Evolutionary conservation across 139 green algal species (phyloP), one percentile per base, ranked within the genome.

Genomic region (Chlorella sp.): DNA sequence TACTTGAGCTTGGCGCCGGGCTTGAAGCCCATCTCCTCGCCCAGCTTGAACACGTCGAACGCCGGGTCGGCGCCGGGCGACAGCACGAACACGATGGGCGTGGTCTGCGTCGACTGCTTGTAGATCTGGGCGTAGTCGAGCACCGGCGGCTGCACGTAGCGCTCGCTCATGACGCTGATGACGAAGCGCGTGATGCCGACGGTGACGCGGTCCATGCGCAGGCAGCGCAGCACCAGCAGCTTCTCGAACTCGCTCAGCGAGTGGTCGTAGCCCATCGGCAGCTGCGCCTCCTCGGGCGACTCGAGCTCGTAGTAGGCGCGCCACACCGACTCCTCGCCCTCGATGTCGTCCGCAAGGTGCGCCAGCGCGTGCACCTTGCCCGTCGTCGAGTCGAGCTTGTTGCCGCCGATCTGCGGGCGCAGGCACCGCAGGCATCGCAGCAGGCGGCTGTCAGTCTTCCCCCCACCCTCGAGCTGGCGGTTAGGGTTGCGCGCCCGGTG

Each of bases 11-110:
- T 94, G 74, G 82, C 82, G n/a, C 88, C 88, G 27, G 90, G 88
- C 67, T 84, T 90, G 84, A 91, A 95, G 49, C 92, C 92, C 81
- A 95, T 86, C 67, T 92, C 83, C 83, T 97, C 90, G 34, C 90
- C 92, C 62, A 97, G 89, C 74, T 88, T 90, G 87, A 96, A 94
- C 29, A 97, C 83, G 71, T 94, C 92, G 82, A 95, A 95, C 33
- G 88, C 87, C 6, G 92, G 92, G 77, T 97, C 92, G 0, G 90
- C 91, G 49, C 91, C 74, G 3, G 92, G 92, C n/a, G 86, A 93
- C 35, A 97, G 87, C 59, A 97, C 85, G 77, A 97, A 97, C 33
- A 97, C 82, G 64, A 97, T 88, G 34, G 92, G 92, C 51, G 92
- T 94, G 27, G 77, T 79, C 36, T 84, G 70, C 6, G 67, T 90